Evolutionary conservation across 306 rosid genomes (phyloP), one percentile per base, ranked within the genome.

Genomic region (Corylus avellana): DNA sequence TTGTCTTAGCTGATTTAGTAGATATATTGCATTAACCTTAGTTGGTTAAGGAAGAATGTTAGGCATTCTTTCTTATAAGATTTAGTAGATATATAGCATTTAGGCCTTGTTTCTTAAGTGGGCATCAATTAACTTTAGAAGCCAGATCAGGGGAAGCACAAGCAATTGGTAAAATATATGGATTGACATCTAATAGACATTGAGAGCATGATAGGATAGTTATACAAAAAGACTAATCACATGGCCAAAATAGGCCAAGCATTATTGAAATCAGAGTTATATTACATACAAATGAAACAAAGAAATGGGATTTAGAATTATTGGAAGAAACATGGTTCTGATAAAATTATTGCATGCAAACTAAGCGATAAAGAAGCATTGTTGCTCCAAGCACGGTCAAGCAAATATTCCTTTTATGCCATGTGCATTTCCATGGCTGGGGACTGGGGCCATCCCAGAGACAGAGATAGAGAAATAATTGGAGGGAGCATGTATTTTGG

Each of bases 401-500:
- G 37, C 20, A 72, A 51, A 72, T 42, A 42, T 72, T 27, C 39
- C 14, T 44, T 47, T 22, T 20, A 47, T 44, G 46, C 39, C 32
- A 47, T 44, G 37, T 50, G 46, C 50, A 56, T 14, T 22, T 27
- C 49, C 75, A 5, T 22, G 46, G 59, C 75, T 50, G 57, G 57
- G 47, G 58, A 71, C 44, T 20, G 75, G 58, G 57, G 57, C 50
- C 20, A 27, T 51, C 55, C 37, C 16, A 72, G 25, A 51, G 57
- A 57, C 42, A 20, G 42, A 70, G 67, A 70, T 59, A 37, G 80
- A 42, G 56, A 50, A 75, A 76, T 61, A 69, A 76, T 62, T 59
- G 80, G 48, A 70, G 77, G 59, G 73, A 75, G 14, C 73, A 70
- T 74, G 54, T 47, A 59, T 71, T 47, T 55, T 66, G 73, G 85